Evolutionary conservation across 2,329 filamentous ascomycete species (phyloP), one percentile per base, ranked within the genome.

Genomic region (Xylaria sp.): DNA sequence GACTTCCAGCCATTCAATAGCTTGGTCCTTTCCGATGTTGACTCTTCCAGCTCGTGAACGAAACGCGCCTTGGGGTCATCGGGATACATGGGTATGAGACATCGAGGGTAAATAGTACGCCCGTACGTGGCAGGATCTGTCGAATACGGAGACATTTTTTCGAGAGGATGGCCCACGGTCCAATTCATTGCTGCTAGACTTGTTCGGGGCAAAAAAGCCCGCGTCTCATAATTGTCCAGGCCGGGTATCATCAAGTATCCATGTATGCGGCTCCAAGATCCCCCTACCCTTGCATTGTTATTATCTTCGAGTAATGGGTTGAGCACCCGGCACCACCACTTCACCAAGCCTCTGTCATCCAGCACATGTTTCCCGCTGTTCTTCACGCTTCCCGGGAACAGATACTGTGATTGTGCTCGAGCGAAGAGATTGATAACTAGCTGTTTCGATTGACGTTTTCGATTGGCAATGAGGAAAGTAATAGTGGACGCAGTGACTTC

Each of bases 11-110:
- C 80, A 0, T 89, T 89, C 2, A 76, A 74, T 21, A 77, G 79
- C 61, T 83, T 82, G 61, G 81, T 74, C 49, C 75, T 75, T 4
- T 74, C 74, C 1, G 82, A 78, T 24, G 84, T 83, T 1, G 83
- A 80, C 26, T 93, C 90, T 65, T 99, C 93, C 3, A 99, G 76
- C 68, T 97, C 93, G 55, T 91, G 83, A 42, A 96, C 80, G 67
- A 92, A 97, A 4, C 94, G 84, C 1, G 92, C 87, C 70, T 99
- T 99, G 1, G 94, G 94, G 60, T 99, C 94, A 69, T 99, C 94
- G 1, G 94, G 94, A 59, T 95, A 96, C 19, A 88, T 87, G 1
- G 94, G 94, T 4, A 99, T 88, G 7, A 97, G 78, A 68, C 90
- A 96, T 55, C 92, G 82, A 0, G 90, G 89, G 4, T 92, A 90